phyloP scores from a whole-genome alignment of 331 rosid genomes.

The Spiraea crenata region DNA sequence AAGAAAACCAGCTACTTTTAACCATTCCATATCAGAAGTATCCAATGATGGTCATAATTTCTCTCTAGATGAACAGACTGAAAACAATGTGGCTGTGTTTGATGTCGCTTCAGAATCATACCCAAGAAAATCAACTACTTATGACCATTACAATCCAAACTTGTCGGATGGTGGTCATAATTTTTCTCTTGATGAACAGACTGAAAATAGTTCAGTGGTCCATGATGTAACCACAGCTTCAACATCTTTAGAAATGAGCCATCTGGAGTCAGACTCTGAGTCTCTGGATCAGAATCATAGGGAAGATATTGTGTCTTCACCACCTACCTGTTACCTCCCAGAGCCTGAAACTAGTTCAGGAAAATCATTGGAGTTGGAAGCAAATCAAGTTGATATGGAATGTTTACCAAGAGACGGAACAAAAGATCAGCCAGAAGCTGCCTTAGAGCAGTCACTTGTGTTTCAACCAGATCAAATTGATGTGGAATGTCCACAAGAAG shows the following conservation, averaged over 20 bases:
- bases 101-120: constrained; percentile 32
- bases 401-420: constrained; percentile 26
- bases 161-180: constrained; percentile 23
- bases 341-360: constrained; percentile 35
- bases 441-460: constrained; percentile 27
- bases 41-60: constrained; percentile 22
- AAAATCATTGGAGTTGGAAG: constrained; percentile 35
- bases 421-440: constrained; percentile 26
- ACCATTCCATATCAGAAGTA: constrained; percentile 31
- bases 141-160: constrained; percentile 30
- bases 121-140: constrained; percentile 26
- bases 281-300: constrained; percentile 31
- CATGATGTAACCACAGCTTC: constrained; percentile 32
- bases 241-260: constrained; percentile 28
- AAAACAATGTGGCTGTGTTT: constrained; percentile 28
- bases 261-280: constrained; percentile 30
- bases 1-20: constrained; percentile 24
- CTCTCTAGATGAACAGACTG: constrained; percentile 28
- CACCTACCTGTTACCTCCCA: constrained; percentile 33
- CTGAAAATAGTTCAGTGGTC: constrained; percentile 28
- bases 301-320: constrained; percentile 25
- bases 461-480: constrained; percentile 41
- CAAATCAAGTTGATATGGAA: constrained; percentile 39
- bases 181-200: constrained; percentile 28
- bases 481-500: constrained; percentile 34